Evolutionary conservation across 192 early-diverging fungal species (phyloP).

Genomic region (Entomortierella chlamydospora): DNA sequence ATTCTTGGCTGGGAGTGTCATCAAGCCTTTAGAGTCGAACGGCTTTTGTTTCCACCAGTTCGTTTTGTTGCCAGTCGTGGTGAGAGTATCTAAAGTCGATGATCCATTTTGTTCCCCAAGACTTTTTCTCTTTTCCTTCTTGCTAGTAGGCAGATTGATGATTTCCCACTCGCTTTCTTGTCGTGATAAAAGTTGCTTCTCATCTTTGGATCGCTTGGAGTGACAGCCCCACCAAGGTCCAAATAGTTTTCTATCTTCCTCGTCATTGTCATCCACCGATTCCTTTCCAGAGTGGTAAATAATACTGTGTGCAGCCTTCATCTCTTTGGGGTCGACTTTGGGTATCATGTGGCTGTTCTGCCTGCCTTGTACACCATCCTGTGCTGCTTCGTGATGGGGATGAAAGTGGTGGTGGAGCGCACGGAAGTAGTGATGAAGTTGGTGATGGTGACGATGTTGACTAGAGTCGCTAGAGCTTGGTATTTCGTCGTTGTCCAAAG

Average conservation of each 20-base stretch:
- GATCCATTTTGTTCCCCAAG: conserved; percentile 24
- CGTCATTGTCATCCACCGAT: conserved; percentile 1
- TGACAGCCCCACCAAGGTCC: conserved; percentile 38
- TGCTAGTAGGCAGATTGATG: conserved; percentile 21
- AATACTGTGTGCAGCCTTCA: conserved; percentile 32
- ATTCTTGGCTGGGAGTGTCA: not conserved
- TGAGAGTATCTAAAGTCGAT: not conserved
- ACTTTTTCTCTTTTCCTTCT: conserved; percentile 24
- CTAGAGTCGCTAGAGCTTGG: not conserved
- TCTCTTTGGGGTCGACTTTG: conserved; percentile 33
- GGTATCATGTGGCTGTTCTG: conserved; percentile 3
- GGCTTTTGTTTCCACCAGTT: conserved; percentile 24
- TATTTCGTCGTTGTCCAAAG: not conserved
- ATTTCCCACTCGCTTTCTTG: conserved; percentile 39
- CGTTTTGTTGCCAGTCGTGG: not conserved
- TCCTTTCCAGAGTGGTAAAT: conserved; percentile 8
- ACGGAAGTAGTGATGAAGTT: not conserved
- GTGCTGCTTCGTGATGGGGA: not conserved
- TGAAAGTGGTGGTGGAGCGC: not conserved
- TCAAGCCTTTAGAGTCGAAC: not conserved
- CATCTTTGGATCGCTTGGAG: not conserved
- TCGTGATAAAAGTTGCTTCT: not conserved
- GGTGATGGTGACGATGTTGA: not conserved
- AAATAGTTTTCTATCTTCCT: conserved; percentile 18
- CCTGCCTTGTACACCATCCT: not conserved